Conservation (phyloP, 2,329 filamentous ascomycete genomes). For the Fusarium humuli region DNA sequence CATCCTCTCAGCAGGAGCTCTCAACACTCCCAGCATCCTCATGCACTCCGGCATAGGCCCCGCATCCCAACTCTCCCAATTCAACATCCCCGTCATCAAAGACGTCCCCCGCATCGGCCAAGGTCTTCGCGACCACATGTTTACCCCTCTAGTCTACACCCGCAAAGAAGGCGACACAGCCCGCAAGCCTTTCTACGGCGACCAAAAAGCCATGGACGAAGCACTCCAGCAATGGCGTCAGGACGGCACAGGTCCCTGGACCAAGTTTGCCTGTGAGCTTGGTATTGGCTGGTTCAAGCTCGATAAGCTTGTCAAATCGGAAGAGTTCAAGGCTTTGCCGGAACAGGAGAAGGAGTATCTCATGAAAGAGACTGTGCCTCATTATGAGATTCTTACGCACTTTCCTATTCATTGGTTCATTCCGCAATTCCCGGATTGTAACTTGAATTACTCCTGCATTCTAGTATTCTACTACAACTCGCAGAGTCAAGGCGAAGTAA, state of each 20-base stretch:
- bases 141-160: slow-evolving; percentile 53
- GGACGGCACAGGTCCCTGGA: slow-evolving; percentile 56
- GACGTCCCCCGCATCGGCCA: slow-evolving; percentile 55
- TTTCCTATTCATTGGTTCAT: slow-evolving; percentile 57
- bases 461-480: slow-evolving; percentile 64
- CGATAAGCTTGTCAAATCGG: slow-evolving; percentile 52
- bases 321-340: slow-evolving; percentile 65
- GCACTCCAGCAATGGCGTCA: slow-evolving; percentile 62
- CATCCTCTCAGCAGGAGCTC: slow-evolving; percentile 56
- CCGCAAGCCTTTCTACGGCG: slow-evolving; percentile 59
- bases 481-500: slow-evolving; percentile 63
- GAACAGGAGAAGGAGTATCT: slow-evolving; percentile 57
- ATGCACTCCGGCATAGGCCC: slow-evolving; percentile 50
- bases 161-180: slow-evolving; percentile 56
- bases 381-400: slow-evolving; percentile 66
- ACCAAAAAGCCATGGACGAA: slow-evolving; percentile 55
- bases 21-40: slow-evolving; percentile 57
- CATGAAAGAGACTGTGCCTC: slow-evolving; percentile 62
- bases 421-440: slow-evolving; percentile 52
- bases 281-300: slow-evolving; percentile 60
- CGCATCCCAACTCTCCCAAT: slow-evolving; percentile 25
- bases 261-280: slow-evolving; percentile 54
- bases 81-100: slow-evolving; percentile 40
- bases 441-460: slow-evolving; percentile 58
- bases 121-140: slow-evolving; percentile 56